These are phyloP conservation scores for Pachysandra terminalis DNA, from an alignment of 164 flowering plant genomes.

Conservation along the genomic window DNA sequence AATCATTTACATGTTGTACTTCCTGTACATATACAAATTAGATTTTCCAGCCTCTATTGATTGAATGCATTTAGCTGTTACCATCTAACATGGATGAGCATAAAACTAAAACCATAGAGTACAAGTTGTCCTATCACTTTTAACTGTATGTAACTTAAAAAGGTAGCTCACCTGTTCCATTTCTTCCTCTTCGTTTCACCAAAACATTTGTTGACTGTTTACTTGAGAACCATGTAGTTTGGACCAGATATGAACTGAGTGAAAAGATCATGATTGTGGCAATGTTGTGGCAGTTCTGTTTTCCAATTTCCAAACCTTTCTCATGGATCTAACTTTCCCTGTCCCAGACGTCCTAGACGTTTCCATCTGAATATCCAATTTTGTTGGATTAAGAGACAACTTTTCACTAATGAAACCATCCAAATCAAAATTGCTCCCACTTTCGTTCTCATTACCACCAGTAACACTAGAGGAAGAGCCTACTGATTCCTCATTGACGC, in stretches of 20 bases:
- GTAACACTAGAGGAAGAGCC: slow-evolving; percentile 7
- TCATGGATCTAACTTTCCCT: slow-evolving; percentile 17
- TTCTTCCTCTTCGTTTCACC: too few species aligned
- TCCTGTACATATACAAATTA: background rate
- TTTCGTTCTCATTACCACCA: slow-evolving; percentile 6
- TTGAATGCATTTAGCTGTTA: background rate
- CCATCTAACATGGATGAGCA: background rate
- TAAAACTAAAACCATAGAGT: background rate
- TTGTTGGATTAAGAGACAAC: slow-evolving; percentile 54
- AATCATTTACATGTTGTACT: background rate
- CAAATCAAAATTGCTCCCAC: slow-evolving; percentile 44
- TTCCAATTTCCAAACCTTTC: slow-evolving; percentile 29
- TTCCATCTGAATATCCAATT: slow-evolving; percentile 51
- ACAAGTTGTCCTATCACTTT: background rate
- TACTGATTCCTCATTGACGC: slow-evolving; percentile 18
- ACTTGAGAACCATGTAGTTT: background rate
- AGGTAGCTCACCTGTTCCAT: background rate
- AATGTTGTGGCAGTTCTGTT: slow-evolving; percentile 8
- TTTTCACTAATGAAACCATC: slow-evolving; percentile 58
- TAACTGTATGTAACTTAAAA: background rate
- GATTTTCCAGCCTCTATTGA: background rate
- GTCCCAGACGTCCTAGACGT: slow-evolving; percentile 1
- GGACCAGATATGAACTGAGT: background rate
- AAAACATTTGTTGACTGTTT: too few species aligned
- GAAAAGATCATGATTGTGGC: background rate